phyloP scores from a whole-genome alignment of 2,329 filamentous ascomycete species.

The Lomentospora prolificans region DNA sequence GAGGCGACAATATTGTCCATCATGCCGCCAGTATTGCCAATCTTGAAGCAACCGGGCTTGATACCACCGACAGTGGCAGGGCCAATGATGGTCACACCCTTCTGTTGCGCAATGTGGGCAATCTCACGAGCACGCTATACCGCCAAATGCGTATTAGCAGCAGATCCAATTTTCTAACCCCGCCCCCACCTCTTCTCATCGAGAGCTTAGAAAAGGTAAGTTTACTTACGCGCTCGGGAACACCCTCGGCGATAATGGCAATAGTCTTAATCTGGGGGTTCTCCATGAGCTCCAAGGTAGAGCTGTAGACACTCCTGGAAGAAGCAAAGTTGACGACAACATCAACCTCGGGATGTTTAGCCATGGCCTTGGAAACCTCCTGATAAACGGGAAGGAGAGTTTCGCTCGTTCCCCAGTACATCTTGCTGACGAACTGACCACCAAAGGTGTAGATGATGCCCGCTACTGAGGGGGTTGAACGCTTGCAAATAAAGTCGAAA shows the following conservation, averaged over 20 bases:
- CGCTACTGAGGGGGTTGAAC: conserved; percentile 87
- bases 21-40: conserved; percentile 99
- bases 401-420: conserved; percentile 99
- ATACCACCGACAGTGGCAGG: conserved; percentile 98
- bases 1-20: conserved; percentile 99
- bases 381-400: conserved; percentile 98
- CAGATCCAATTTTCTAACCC: no score
- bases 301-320: conserved; percentile 95
- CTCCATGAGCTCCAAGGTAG: conserved; percentile 97
- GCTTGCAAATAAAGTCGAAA: conserved; percentile 99
- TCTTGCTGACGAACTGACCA: conserved; percentile 99
- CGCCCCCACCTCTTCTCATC: not conserved
- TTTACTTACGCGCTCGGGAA: conserved; percentile 82
- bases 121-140: conserved; percentile 89
- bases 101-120: conserved; percentile 90
- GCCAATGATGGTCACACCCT: conserved; percentile 98
- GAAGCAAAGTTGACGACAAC: conserved; percentile 99
- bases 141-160: conserved; percentile 1
- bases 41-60: conserved; percentile 99
- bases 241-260: conserved; percentile 98
- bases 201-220: no score
- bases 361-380: conserved; percentile 80
- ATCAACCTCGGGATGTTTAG: conserved; percentile 95
- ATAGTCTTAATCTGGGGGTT: conserved; percentile 96
- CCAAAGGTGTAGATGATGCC: conserved; percentile 99